Conservation (phyloP, 805 yeast species). For the Maudiozyma bulderi region DNA sequence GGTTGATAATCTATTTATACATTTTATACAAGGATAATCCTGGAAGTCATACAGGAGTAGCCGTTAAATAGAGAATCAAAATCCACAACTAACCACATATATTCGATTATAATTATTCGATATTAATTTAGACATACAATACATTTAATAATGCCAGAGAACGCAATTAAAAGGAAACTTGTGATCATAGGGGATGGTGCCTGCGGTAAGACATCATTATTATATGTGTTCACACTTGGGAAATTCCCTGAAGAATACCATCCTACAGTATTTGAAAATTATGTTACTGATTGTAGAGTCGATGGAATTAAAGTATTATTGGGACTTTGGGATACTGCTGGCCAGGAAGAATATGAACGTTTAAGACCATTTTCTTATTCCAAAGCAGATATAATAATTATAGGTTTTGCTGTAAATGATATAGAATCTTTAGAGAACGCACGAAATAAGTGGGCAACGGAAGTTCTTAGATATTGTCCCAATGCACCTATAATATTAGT, state of each 20-base stretch:
- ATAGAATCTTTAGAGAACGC: conserved; percentile 83
- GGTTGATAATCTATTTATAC: no score
- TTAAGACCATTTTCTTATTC: conserved; percentile 81
- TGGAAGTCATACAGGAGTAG: no score
- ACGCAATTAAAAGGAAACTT: conserved; percentile 51
- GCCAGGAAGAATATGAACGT: conserved; percentile 91
- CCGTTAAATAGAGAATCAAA: no score
- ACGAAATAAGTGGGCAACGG: conserved; percentile 76
- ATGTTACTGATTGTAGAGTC: conserved; percentile 87
- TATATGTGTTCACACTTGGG: conserved; percentile 87
- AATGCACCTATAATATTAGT: conserved; percentile 67
- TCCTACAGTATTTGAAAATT: conserved; percentile 91
- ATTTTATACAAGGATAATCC: no score
- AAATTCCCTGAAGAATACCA: conserved; percentile 89
- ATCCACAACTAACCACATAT: no score
- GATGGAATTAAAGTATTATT: conserved; percentile 87
- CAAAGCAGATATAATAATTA: conserved; percentile 75
- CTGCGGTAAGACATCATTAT: conserved; percentile 82
- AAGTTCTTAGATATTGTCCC: conserved; percentile 73
- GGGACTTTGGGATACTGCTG: conserved; percentile 94
- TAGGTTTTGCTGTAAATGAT: conserved; percentile 77
- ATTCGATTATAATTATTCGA: no score
- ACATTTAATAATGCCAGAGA: conserved; percentile 18
- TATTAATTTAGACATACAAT: no score
- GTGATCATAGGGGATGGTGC: conserved; percentile 95